A percentile compares a stretch with the other conserved stretches of the same genome.
Evolutionary conservation across 495 filamentous ascomycete species (phyloP).

Genomic region (Daldinia loculata): DNA sequence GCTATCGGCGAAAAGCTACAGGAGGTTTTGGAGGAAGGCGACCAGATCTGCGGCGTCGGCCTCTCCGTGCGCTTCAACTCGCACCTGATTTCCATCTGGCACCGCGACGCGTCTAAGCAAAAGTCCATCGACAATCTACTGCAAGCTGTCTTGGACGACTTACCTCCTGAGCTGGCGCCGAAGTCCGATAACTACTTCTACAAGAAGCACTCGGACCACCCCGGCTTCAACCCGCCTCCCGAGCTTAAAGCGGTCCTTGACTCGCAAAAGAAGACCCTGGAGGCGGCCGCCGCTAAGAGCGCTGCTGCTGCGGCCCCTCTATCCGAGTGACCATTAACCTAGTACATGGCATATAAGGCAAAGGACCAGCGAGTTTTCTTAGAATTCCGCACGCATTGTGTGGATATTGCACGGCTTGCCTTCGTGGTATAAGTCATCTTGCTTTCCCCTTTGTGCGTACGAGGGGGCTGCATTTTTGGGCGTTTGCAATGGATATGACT

Average conservation of each 20-base stretch:
- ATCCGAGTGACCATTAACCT: constrained; percentile 10
- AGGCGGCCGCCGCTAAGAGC: constrained; percentile 47
- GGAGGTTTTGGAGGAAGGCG: constrained; percentile 74
- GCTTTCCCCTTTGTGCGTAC: neutral
- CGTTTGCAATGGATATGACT: constrained; percentile 26
- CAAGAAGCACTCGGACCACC: constrained; percentile 66
- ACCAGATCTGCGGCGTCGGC: constrained; percentile 81
- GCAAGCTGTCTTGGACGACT: constrained; percentile 69
- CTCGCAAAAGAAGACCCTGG: constrained; percentile 55
- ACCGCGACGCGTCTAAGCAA: constrained; percentile 77
- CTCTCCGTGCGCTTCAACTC: constrained; percentile 78
- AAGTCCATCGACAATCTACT: constrained; percentile 76
- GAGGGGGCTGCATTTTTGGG: constrained; percentile 34
- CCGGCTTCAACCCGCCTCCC: constrained; percentile 63
- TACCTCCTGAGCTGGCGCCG: constrained; percentile 72
- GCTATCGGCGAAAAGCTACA: constrained; percentile 87
- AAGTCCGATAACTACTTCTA: constrained; percentile 75
- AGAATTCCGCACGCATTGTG: neutral
- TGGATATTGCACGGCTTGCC: neutral
- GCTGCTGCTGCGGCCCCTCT: constrained; percentile 23
- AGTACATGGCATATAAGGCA: neutral
- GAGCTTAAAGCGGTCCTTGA: constrained; percentile 60
- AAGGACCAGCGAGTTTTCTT: neutral
- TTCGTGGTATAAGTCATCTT: neutral
- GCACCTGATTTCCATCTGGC: constrained; percentile 86